phyloP scores from a whole-genome alignment of 768 basidiomycete species.

The Lepiota subincarnata region DNA sequence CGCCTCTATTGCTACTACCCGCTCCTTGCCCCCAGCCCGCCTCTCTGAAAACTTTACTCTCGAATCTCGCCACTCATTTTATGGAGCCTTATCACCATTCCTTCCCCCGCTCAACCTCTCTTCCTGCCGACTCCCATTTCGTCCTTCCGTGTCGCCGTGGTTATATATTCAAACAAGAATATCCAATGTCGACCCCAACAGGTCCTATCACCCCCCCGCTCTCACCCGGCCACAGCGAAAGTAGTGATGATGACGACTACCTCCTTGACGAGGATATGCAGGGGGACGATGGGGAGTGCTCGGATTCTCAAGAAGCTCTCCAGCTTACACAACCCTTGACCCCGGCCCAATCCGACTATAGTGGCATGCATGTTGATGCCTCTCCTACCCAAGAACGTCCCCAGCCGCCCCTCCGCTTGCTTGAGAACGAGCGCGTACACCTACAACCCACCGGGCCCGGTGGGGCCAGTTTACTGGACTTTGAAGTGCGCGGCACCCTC shows the following conservation, averaged over 20 bases:
- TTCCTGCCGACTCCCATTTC: slow-evolving; percentile 18
- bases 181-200: neutral
- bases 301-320: neutral
- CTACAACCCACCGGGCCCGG: slow-evolving; percentile 50
- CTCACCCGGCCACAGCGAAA: slow-evolving; percentile 12
- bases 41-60: neutral
- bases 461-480: slow-evolving; percentile 69
- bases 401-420: slow-evolving; percentile 46
- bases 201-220: slow-evolving; percentile 17
- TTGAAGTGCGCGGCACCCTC: slow-evolving; percentile 70
- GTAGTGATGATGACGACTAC: slow-evolving; percentile 12
- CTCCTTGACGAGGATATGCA: slow-evolving; percentile 12
- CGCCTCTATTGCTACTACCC: neutral
- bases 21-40: neutral
- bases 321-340: slow-evolving; percentile 10
- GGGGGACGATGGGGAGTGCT: slow-evolving; percentile 2
- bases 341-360: slow-evolving; percentile 9
- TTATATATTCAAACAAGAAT: neutral
- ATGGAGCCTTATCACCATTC: slow-evolving; percentile 12
- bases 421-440: slow-evolving; percentile 71
- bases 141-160: neutral
- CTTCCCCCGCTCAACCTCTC: slow-evolving; percentile 30
- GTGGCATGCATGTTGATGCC: slow-evolving; percentile 8
- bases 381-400: slow-evolving; percentile 4
- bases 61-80: slow-evolving; percentile 1